Conservation (phyloP, 805 yeast genomes). For the Maudiozyma turicensis region DNA sequence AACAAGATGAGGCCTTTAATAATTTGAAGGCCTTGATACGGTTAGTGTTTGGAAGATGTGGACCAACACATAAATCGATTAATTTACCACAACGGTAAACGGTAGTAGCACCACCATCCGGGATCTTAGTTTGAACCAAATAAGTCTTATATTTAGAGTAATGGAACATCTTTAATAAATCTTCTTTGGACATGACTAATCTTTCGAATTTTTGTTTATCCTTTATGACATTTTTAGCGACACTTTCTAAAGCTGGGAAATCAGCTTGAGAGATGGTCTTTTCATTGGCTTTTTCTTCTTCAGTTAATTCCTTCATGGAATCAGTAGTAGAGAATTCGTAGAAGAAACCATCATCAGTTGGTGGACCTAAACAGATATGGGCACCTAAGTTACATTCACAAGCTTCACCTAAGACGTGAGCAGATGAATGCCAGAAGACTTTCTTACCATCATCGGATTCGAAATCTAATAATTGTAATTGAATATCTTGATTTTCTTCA, state of each 20-base stretch:
- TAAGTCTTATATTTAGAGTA: constrained; percentile 94
- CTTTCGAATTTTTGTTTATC: constrained; percentile 94
- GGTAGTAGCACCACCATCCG: constrained; percentile 92
- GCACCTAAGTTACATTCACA: constrained; percentile 95
- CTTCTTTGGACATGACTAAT: constrained; percentile 83
- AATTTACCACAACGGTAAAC: constrained; percentile 97
- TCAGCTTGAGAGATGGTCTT: constrained; percentile 72
- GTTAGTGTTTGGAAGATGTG: constrained; percentile 96
- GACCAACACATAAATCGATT: constrained; percentile 95
- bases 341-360: constrained; percentile 95
- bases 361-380: constrained; percentile 90
- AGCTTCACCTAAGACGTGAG: constrained; percentile 96
- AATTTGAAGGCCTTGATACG: constrained; percentile 89
- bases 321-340: constrained; percentile 78
- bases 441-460: constrained; percentile 89
- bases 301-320: constrained; percentile 15
- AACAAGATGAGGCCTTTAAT: constrained; percentile 90
- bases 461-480: constrained; percentile 78
- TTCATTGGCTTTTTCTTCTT: constrained; percentile 64
- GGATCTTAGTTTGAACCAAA: constrained; percentile 77
- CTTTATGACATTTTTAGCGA: constrained; percentile 82
- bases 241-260: constrained; percentile 73
- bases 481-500: constrained; percentile 33
- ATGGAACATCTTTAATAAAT: constrained; percentile 82
- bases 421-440: constrained; percentile 98